Evolutionary conservation across 2,329 filamentous ascomycete genomes (phyloP).

Genomic region (Arachnomyces sp.): DNA sequence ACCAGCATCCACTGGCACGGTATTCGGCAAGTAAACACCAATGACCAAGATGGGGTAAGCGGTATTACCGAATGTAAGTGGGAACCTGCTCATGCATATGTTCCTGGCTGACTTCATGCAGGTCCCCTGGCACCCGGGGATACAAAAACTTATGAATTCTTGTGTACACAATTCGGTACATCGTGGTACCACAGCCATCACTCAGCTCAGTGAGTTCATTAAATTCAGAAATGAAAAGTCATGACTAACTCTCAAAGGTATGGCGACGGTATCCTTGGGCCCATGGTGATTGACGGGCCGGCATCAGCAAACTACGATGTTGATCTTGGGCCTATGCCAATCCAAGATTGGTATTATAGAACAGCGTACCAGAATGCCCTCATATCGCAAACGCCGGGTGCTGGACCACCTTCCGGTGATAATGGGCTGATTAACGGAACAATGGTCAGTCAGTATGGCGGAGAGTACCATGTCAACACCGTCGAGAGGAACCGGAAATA

Average conservation of each 20-base stretch:
- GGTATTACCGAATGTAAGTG: slow-evolving; percentile 38
- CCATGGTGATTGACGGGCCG: slow-evolving; percentile 54
- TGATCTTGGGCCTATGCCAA: slow-evolving; percentile 52
- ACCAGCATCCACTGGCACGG: slow-evolving; percentile 58
- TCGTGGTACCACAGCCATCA: slow-evolving; percentile 57
- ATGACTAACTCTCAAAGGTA: slow-evolving; percentile 1
- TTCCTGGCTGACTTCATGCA: slow-evolving; percentile 31
- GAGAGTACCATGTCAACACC: slow-evolving; percentile 1
- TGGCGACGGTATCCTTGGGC: slow-evolving; percentile 47
- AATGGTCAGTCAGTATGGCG: slow-evolving; percentile 5
- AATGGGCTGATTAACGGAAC: slow-evolving; percentile 6
- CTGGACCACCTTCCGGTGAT: slow-evolving; percentile 2
- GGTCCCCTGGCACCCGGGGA: slow-evolving; percentile 46
- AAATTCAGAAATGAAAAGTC: background rate
- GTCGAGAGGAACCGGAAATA: slow-evolving; percentile 2
- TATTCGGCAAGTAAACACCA: slow-evolving; percentile 48
- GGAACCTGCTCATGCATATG: slow-evolving; percentile 13
- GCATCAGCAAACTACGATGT: slow-evolving; percentile 52
- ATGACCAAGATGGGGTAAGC: slow-evolving; percentile 50
- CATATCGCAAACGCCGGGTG: background rate
- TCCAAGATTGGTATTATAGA: slow-evolving; percentile 57
- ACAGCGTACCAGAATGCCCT: slow-evolving; percentile 23
- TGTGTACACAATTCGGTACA: slow-evolving; percentile 47
- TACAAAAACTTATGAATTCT: slow-evolving; percentile 50
- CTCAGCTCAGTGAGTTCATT: slow-evolving; percentile 15